Evolutionary conservation across 2,329 filamentous ascomycete genomes (phyloP).

Genomic region (Aspergillus costaricaensis): DNA sequence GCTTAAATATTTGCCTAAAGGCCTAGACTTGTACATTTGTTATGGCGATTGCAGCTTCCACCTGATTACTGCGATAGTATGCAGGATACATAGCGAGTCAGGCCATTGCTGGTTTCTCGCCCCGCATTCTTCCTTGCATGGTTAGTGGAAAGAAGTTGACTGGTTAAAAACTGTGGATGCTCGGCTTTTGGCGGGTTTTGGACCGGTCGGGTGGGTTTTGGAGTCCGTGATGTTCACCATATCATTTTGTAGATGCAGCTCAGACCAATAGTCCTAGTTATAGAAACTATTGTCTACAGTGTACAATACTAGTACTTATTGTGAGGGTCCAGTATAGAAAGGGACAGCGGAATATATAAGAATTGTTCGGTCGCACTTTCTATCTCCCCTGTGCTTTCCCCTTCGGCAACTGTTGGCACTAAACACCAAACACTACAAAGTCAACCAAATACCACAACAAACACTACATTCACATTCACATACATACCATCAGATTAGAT

Average conservation of each 20-base stretch:
- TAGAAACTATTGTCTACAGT: too few relatives aligned
- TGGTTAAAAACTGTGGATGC: background rate
- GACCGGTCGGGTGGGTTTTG: background rate
- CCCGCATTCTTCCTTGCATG: background rate
- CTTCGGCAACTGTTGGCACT: background rate
- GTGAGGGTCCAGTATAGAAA: background rate
- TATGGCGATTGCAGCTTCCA: too few relatives aligned
- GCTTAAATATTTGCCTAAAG: background rate
- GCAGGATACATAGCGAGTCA: background rate
- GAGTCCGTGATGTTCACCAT: background rate
- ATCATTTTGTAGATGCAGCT: background rate
- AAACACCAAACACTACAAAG: background rate
- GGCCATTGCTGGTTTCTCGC: background rate
- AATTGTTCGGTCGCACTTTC: too few relatives aligned
- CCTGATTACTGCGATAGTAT: background rate
- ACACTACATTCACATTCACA: background rate
- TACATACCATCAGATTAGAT: background rate
- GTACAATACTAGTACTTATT: too few relatives aligned
- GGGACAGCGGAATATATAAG: too few relatives aligned
- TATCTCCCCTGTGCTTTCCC: too few relatives aligned
- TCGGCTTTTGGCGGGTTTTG: slow-evolving; percentile 16
- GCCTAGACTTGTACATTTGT: too few relatives aligned
- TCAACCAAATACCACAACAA: background rate
- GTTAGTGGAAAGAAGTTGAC: background rate
- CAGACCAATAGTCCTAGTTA: too few relatives aligned